Evolutionary conservation across 129 eudicot species (phyloP), one percentile per base, ranked within the genome.

Genomic region (Centaurea solstitialis): DNA sequence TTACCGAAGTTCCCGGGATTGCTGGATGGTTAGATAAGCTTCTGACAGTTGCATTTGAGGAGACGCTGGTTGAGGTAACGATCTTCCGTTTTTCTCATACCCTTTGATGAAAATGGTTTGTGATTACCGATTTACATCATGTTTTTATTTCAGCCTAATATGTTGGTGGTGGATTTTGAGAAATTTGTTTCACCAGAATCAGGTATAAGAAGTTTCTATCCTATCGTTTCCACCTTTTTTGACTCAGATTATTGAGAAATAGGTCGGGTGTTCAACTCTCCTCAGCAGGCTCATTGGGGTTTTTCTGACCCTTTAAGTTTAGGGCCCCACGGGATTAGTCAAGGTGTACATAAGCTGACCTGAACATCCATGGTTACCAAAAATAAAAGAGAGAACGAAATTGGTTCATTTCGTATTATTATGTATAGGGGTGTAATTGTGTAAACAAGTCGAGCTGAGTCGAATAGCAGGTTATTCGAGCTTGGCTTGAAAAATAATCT

Each of bases 11-110:
- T 57, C 99, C 99, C n/a, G 99, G 99, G 66, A 91, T 95, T 77
- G 98, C 99, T 74, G 98, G 98, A 82, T 95, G 99, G 99, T 87
- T 95, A 83, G 98, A 94, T 82, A 94, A 94, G 65, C 98, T 94
- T 80, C 87, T 94, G 71, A 86, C 88, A 1, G 69, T 88, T 66
- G 98, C 90, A 81, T 89, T 94, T 22, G 97, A 94, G 91, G 91
- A 94, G 87, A 91, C 98, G 17, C 89, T 94, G 62, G 98, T 94
- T 79, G 89, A 94, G 98, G 98, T 94, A 82, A 82, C 68, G 21
- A 68, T 74, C 75, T 75, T 70, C 26, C 24, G n/a, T 26, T 71
- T 64, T 28, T 8, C 37, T 39, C 37, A 0, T 26, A 41, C 20
- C 18, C 23, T 2, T 57, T 57, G 8, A 57, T 21, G 65, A 57